Base-by-base conservation (phyloP, 805 yeast genomes). In the Spathaspora boniae region DNA sequence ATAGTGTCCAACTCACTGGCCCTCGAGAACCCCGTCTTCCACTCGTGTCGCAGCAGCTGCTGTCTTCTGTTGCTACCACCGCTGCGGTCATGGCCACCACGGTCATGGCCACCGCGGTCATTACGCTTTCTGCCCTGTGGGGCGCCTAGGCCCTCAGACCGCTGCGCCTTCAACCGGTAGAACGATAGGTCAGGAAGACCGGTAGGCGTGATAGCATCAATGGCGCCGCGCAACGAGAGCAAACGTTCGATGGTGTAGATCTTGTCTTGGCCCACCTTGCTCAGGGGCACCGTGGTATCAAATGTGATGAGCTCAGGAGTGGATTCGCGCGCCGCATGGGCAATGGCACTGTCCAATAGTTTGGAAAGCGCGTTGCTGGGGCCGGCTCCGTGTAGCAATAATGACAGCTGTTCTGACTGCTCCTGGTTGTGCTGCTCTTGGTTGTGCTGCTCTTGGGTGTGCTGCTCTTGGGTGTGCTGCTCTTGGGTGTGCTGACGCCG, bases 101-200 rank as follows among this genome's bases (percentile, higher is more conserved):
- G 24, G 21, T 48, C 33, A 20, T 35, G 7, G 29, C 42, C 18
- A 9, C 33, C 31, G 9, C 36, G 32, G n/a, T n/a, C n/a, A n/a
- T n/a, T n/a, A n/a, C n/a, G n/a, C n/a, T n/a, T n/a, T n/a, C n/a
- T n/a, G n/a, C n/a, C n/a, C n/a, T n/a, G n/a, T n/a, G n/a, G n/a
- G n/a, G n/a, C n/a, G n/a, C n/a, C n/a, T n/a, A n/a, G n/a, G n/a
- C n/a, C n/a, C n/a, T n/a, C n/a, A n/a, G n/a, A n/a, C n/a, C n/a
- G n/a, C n/a, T n/a, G n/a, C n/a, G 46, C 42, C 42, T 59, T 61
- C 35, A 65, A 48, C 40, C 74, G 64, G 74, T 79, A 78, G 45
- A 76, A 78, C 12, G 65, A 58, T 35, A 53, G 58, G 24, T 62
- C 71, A n/a, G n/a, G n/a, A n/a, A n/a, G 34, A 34, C 51, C 51